Base-by-base conservation (phyloP, 2,329 filamentous ascomycete genomes). In the Phoma sp. region DNA sequence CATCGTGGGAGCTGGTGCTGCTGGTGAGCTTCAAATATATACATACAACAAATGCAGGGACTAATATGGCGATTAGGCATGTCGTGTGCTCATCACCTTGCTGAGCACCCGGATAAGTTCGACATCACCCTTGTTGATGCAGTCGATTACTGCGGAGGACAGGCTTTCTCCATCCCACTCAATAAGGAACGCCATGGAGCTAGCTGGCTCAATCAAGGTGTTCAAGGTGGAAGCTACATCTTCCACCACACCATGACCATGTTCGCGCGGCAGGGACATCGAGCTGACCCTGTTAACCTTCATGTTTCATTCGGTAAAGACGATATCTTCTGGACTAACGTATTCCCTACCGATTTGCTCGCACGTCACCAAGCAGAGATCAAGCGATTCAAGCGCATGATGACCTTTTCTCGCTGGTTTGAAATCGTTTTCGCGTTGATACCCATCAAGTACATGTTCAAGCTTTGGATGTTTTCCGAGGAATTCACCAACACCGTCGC, bases 401-500 rank as follows among this genome's bases (percentile, higher is more conserved):
- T 86, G 51, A 83, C 79, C 48, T 73, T 87, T 14, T 78, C 87
- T 9, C 80, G 84, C 42, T 82, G 78, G 79, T 83, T 84, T n/a
- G 82, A 87, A 75, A 68, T 86, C 1, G 65, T 87, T 29, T 79
- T 88, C 41, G 84, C 83, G 0, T 70, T 88, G 2, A 67, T 88
- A 1, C 86, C 77, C 0, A 85, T 91, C 64, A 86, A 84, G 55
- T 72, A 85, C 30, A 81, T 91, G 69, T 79, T 91, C 62, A 83
- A 83, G 51, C 71, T 90, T 45, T 90, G 89, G 72, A 76, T 84
- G 52, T 91, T 91, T 73, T 86, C 80, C 51, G 80, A 83, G 8
- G 87, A 89, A 50, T 92, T 91, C 67, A 83, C 83, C 13, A 86
- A 91, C 65, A 86, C 85, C 32, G 86, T 91, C 73, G 85, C 88